phyloP scores from a whole-genome alignment of 2,329 filamentous ascomycete species.

The Myriosclerotinia curreyana region DNA sequence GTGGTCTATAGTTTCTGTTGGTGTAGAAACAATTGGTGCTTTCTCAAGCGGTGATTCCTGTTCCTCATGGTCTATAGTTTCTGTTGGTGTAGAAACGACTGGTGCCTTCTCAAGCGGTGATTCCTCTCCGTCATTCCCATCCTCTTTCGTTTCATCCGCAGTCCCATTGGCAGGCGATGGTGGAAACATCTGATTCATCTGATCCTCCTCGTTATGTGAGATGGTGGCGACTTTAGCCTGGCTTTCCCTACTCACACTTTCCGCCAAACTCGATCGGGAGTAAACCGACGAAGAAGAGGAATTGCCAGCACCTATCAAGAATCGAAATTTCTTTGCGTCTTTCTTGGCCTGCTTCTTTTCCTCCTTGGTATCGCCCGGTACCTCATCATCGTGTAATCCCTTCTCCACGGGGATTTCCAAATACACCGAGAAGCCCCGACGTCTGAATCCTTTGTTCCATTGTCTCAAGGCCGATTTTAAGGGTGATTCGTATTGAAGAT shows the following conservation, averaged over 20 bases:
- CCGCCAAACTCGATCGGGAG: constrained; percentile 15
- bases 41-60: no score
- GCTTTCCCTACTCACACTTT: constrained; percentile 13
- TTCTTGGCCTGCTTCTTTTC: constrained; percentile 24
- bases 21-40: no score
- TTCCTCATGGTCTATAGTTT: not conserved
- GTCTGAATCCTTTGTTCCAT: constrained; percentile 31
- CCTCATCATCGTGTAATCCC: constrained; percentile 12
- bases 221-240: not conserved
- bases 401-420: constrained; percentile 29
- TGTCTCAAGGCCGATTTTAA: constrained; percentile 26
- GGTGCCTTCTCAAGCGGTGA: not conserved
- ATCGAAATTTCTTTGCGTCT: constrained; percentile 24
- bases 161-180: not conserved
- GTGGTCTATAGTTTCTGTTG: no score
- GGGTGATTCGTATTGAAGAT: constrained; percentile 29
- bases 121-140: not conserved
- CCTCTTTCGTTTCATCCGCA: not conserved
- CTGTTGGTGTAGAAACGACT: not conserved
- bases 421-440: constrained; percentile 32
- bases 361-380: constrained; percentile 6
- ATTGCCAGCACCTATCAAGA: constrained; percentile 25
- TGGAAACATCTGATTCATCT: not conserved
- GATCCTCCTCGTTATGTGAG: constrained; percentile 2
- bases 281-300: constrained; percentile 11